phyloP scores from a whole-genome alignment of 768 basidiomycete species.

The Suillus fuscotomentosus region DNA sequence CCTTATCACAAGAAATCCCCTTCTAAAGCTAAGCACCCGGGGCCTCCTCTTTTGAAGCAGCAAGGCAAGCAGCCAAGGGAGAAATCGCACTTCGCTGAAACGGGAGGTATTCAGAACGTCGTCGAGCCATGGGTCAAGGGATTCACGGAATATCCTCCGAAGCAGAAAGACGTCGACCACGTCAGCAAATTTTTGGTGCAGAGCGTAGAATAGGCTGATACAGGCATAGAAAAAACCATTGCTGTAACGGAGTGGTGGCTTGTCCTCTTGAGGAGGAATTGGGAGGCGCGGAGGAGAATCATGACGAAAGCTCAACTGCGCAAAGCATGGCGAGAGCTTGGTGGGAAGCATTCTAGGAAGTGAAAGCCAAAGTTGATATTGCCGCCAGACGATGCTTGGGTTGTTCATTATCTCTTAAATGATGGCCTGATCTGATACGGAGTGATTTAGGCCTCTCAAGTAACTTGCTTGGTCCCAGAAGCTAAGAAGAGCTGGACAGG shows the following conservation, averaged over 20 bases:
- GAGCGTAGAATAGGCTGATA: conserved; percentile 64
- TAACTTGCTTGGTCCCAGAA: conserved; percentile 40
- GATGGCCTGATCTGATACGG: conserved; percentile 14
- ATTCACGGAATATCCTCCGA: conserved; percentile 60
- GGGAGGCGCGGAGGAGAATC: conserved; percentile 41
- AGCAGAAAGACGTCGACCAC: conserved; percentile 69
- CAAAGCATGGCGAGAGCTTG: conserved; percentile 61
- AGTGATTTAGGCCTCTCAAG: neutral
- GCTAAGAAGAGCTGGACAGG: conserved; percentile 55
- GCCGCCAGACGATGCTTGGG: conserved; percentile 71
- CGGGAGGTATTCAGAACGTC: conserved; percentile 68
- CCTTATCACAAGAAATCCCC: conserved; percentile 48
- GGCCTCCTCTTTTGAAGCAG: conserved; percentile 53
- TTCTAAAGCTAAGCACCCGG: conserved; percentile 52
- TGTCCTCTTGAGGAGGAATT: conserved; percentile 62
- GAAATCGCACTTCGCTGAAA: conserved; percentile 58
- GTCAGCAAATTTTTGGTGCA: conserved; percentile 72
- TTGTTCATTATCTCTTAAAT: conserved; percentile 62
- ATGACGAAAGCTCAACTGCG: conserved; percentile 31
- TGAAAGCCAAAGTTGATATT: conserved; percentile 65
- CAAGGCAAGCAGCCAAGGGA: conserved; percentile 50
- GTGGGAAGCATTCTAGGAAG: conserved; percentile 78
- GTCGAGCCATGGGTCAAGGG: conserved; percentile 76
- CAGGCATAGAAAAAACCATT: conserved; percentile 67
- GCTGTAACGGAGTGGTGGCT: conserved; percentile 83